Conservation (phyloP, 2,329 filamentous ascomycete species). For the Diplodia scrobiculata region DNA sequence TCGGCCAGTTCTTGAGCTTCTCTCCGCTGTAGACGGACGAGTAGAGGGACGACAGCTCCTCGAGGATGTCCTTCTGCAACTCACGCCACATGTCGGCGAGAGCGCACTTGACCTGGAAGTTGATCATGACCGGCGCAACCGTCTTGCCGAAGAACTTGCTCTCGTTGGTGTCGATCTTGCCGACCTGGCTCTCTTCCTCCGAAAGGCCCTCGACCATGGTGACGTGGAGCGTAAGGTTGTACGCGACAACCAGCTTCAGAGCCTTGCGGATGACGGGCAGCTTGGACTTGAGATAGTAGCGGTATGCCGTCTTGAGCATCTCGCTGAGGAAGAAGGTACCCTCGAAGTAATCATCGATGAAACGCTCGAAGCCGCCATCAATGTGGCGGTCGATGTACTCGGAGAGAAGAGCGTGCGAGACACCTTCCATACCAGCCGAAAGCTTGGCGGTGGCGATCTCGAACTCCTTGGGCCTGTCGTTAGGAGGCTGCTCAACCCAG, state of each 20-base stretch:
- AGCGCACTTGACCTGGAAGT: constrained; percentile 98
- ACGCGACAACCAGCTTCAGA: constrained; percentile 89
- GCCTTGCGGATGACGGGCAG: constrained; percentile 91
- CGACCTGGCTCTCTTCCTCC: constrained; percentile 73
- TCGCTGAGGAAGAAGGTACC: constrained; percentile 93
- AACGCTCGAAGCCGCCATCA: constrained; percentile 86
- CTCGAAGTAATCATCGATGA: constrained; percentile 94
- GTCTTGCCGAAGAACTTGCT: constrained; percentile 89
- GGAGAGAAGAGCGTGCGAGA: constrained; percentile 76
- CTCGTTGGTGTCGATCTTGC: constrained; percentile 80
- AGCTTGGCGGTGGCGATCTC: constrained; percentile 85
- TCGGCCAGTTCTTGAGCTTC: constrained; percentile 98
- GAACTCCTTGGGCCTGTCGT: constrained; percentile 75
- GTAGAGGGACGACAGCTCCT: constrained; percentile 89
- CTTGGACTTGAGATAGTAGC: constrained; percentile 86
- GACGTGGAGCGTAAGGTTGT: constrained; percentile 92
- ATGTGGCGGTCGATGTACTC: constrained; percentile 96
- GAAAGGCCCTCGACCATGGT: constrained; percentile 90
- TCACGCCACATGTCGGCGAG: constrained; percentile 98
- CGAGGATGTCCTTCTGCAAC: constrained; percentile 91
- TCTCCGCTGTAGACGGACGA: constrained; percentile 98
- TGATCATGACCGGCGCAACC: constrained; percentile 96
- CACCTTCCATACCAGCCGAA: constrained; percentile 84
- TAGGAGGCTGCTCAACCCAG: constrained; percentile 81
- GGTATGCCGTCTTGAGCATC: constrained; percentile 93